Evolutionary conservation across 2,329 filamentous ascomycete species (phyloP), one percentile per base, ranked within the genome.

Genomic region (Colletotrichum noveboracense): DNA sequence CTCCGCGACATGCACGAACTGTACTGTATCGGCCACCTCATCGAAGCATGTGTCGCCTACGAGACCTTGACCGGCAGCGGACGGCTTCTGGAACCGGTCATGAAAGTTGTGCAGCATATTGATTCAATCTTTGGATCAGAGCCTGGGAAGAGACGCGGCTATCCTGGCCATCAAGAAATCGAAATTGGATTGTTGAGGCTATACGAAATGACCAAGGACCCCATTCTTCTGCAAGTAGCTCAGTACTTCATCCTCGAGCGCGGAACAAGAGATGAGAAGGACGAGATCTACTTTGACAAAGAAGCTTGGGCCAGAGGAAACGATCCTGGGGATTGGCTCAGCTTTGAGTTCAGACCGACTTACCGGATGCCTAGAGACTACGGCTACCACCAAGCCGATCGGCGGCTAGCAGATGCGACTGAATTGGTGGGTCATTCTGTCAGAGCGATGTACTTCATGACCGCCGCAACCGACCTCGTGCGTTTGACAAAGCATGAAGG

Each of bases 391-490:
- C 90, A 92, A 80, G 88, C 90, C 0, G 90, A 92, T 78, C 79
- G 81, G 30, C 90, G 90, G 0, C 88, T 93, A 13, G 77, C 86
- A 0, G 84, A 91, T 62, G 90, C 92, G 78, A 76, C 85, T 36
- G 87, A 87, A 0, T 85, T 92, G 58, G 87, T 92, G 77, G 91
- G 91, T 0, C 91, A 93, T 77, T 86, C 89, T 1, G 91, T 93
- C 5, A 85, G 91, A 43, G 90, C 89, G 0, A 88, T 91, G 85
- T 93, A 93, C 79, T 85, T 93, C 3, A 84, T 91, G 6, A 91
- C 89, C 4, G 90, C 88, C 1, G 89, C 89, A 0, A 88, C 91
- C 1, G 91, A 93, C 78, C 81, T 93, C 6, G 80, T 89, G 2
- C 77, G 78, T 14, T 73, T 81, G 61, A 43, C 79, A n/a, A 69